Conservation (phyloP, 2,329 filamentous ascomycete genomes). For the Endocalyx cinctus region DNA sequence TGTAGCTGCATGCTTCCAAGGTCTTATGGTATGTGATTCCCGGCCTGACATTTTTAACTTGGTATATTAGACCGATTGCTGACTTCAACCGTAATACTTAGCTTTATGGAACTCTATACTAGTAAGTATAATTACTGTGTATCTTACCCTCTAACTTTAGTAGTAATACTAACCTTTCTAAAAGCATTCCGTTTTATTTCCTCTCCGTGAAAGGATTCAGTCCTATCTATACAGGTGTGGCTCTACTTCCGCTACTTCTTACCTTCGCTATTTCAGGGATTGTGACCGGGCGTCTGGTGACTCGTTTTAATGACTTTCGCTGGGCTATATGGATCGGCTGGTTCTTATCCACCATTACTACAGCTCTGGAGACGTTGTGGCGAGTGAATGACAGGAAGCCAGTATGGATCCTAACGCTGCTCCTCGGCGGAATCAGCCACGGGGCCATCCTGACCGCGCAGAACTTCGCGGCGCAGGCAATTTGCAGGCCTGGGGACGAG, state of each 20-base stretch:
- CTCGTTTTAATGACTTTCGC: slow-evolving; percentile 29
- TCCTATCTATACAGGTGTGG: slow-evolving; percentile 26
- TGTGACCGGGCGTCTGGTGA: slow-evolving; percentile 19
- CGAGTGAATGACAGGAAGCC: slow-evolving; percentile 17
- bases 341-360: slow-evolving; percentile 15
- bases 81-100: slow-evolving; percentile 7
- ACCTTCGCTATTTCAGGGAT: slow-evolving; percentile 29
- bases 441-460: slow-evolving; percentile 35
- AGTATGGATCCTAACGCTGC: slow-evolving; percentile 31
- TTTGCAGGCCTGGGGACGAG: slow-evolving; percentile 31
- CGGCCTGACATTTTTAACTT: not conserved
- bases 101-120: slow-evolving; percentile 19
- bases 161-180: slow-evolving; percentile 1
- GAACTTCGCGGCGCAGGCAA: slow-evolving; percentile 35
- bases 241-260: slow-evolving; percentile 26
- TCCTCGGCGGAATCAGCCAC: slow-evolving; percentile 31
- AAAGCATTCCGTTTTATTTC: slow-evolving; percentile 32
- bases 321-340: slow-evolving; percentile 35
- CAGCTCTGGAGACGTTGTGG: slow-evolving; percentile 14
- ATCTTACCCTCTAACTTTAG: slow-evolving; percentile 2
- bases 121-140: slow-evolving; percentile 14
- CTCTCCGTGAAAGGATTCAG: slow-evolving; percentile 27
- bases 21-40: slow-evolving; percentile 24
- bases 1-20: slow-evolving; percentile 27
- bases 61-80: not conserved